Conservation (phyloP, 2,329 filamentous ascomycete genomes). For the Tolypocladium cylindrosporum region DNA sequence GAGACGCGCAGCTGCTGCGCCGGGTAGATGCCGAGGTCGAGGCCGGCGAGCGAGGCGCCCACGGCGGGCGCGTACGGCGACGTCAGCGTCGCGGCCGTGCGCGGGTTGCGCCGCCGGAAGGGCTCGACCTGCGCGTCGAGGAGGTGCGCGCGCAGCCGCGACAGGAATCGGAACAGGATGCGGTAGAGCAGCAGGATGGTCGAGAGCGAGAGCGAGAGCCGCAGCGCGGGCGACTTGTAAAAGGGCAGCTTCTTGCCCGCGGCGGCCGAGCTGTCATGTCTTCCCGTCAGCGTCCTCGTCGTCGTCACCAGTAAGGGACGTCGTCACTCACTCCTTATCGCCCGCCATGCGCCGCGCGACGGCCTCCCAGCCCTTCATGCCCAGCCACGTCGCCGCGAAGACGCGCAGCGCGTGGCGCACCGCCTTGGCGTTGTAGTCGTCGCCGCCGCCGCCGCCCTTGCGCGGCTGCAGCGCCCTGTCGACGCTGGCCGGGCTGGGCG, state of each 20-base stretch:
- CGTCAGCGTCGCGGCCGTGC: slow-evolving; percentile 63
- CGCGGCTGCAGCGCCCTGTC: slow-evolving; percentile 26
- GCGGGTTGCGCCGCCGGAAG: slow-evolving; percentile 76
- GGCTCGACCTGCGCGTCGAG: slow-evolving; percentile 70
- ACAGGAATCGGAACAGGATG: slow-evolving; percentile 82
- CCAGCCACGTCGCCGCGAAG: slow-evolving; percentile 53
- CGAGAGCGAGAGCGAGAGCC: slow-evolving; percentile 74
- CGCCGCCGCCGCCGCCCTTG: slow-evolving; percentile 28
- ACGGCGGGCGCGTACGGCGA: slow-evolving; percentile 78
- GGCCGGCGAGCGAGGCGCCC: slow-evolving; percentile 79
- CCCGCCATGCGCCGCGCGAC: slow-evolving; percentile 36
- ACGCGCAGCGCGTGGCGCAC: slow-evolving; percentile 62
- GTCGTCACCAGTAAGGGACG: not conserved
- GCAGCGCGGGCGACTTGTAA: slow-evolving; percentile 58
- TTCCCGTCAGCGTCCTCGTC: not conserved
- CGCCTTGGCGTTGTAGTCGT: slow-evolving; percentile 62
- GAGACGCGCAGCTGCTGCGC: slow-evolving; percentile 40
- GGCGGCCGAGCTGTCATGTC: slow-evolving; percentile 10
- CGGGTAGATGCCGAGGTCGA: slow-evolving; percentile 70
- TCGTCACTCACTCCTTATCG: slow-evolving; percentile 31
- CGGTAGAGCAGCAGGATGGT: slow-evolving; percentile 82
- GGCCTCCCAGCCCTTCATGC: slow-evolving; percentile 52
- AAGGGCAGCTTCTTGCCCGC: slow-evolving; percentile 40
- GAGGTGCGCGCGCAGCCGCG: slow-evolving; percentile 66
- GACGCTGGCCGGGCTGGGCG: slow-evolving; percentile 46